A percentile compares a stretch with the other conserved stretches of the same genome.
Conservation (phyloP, 768 basidiomycete genomes). For the Melanogaster broomeanus region DNA sequence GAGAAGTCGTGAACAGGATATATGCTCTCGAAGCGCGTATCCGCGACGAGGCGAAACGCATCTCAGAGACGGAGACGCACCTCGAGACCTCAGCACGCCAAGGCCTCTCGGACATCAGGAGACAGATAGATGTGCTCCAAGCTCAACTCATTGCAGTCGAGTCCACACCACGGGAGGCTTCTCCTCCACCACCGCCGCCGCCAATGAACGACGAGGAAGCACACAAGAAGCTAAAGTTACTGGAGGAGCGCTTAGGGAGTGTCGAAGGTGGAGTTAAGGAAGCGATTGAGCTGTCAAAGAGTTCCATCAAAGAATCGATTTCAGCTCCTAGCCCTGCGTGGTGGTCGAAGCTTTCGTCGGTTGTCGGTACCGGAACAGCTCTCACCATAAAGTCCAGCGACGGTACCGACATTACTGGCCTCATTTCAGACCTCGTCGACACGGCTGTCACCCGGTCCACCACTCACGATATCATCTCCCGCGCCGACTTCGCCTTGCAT, state of each 20-base stretch:
- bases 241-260: slow-evolving; percentile 64
- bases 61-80: slow-evolving; percentile 55
- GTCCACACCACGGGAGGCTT: slow-evolving; percentile 19
- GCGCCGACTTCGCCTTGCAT: slow-evolving; percentile 83
- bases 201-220: slow-evolving; percentile 56
- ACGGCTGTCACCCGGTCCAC: slow-evolving; percentile 65
- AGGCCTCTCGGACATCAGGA: slow-evolving; percentile 49
- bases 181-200: slow-evolving; percentile 11
- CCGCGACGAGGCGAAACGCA: slow-evolving; percentile 43
- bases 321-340: slow-evolving; percentile 50
- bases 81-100: slow-evolving; percentile 45
- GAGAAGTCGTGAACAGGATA: slow-evolving; percentile 56
- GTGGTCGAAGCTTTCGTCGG: slow-evolving; percentile 68
- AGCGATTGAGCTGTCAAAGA: slow-evolving; percentile 67
- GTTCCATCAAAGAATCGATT: slow-evolving; percentile 37
- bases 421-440: slow-evolving; percentile 79
- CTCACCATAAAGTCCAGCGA: slow-evolving; percentile 72
- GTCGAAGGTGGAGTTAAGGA: slow-evolving; percentile 71
- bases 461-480: slow-evolving; percentile 76
- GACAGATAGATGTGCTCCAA: slow-evolving; percentile 57
- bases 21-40: slow-evolving; percentile 58
- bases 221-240: slow-evolving; percentile 46
- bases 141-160: slow-evolving; percentile 39
- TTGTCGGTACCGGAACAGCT: slow-evolving; percentile 43
- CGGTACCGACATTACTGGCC: slow-evolving; percentile 69